Evolutionary conservation across 371 early-diverging fungal genomes (phyloP).

Genomic region (Thermomucor indicae-seudaticae): DNA sequence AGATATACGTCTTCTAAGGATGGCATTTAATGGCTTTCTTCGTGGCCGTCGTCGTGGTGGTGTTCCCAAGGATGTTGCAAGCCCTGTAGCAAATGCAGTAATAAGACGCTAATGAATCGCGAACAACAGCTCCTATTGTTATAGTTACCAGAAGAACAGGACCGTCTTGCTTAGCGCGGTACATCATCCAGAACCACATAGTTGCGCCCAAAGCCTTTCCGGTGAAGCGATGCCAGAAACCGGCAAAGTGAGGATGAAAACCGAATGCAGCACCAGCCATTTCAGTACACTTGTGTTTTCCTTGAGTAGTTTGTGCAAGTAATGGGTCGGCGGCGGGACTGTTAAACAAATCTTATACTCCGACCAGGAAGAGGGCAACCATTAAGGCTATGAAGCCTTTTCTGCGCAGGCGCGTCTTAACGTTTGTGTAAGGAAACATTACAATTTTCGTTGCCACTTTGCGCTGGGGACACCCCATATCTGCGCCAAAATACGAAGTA

Average conservation of each 20-base stretch:
- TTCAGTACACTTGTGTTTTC: no score
- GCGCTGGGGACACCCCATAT: no score
- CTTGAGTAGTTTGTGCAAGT: no score
- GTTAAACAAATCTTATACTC: no score
- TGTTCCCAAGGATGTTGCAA: constrained; percentile 74
- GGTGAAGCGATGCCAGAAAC: constrained; percentile 44
- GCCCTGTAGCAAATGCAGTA: constrained; percentile 33
- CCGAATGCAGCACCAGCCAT: constrained; percentile 47
- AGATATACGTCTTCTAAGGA: not conserved
- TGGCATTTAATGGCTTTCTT: constrained; percentile 53
- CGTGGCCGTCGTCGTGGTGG: constrained; percentile 48
- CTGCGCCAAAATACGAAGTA: no score
- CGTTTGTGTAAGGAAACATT: no score
- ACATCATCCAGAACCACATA: constrained; percentile 90
- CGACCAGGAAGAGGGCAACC: no score
- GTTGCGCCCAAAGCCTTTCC: constrained; percentile 63
- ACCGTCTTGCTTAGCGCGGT: constrained; percentile 79
- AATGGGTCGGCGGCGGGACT: no score
- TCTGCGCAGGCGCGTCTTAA: no score
- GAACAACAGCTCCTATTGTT: no score
- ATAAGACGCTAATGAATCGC: not conserved
- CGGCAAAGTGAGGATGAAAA: constrained; percentile 47
- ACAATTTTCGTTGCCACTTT: no score
- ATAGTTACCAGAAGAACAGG: constrained; percentile 66
- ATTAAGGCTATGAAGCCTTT: no score